Evolutionary conservation across 2,329 filamentous ascomycete species (phyloP).

Genomic region (Ophiostoma sp.): DNA sequence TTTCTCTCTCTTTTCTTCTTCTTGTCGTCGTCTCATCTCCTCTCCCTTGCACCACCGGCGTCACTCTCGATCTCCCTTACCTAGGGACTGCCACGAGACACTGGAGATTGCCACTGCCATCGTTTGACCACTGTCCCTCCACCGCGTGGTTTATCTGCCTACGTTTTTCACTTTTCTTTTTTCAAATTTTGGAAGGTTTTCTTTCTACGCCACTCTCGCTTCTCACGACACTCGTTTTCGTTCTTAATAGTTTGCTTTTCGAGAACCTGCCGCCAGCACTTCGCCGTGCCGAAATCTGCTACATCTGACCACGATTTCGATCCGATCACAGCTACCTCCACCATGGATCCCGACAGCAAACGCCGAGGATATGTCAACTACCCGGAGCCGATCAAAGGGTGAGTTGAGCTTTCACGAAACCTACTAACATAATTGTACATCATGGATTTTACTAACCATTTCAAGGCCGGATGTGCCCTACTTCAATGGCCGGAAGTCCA

Average conservation of each 20-base stretch:
- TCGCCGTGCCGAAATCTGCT: too few species aligned
- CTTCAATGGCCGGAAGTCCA: conserved; percentile 49
- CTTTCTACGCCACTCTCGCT: neutral
- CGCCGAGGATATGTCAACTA: conserved; percentile 40
- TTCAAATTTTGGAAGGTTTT: neutral
- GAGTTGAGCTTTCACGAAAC: conserved; percentile 25
- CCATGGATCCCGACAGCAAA: conserved; percentile 29
- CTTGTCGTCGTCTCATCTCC: neutral
- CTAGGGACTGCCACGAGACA: neutral
- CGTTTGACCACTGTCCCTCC: neutral
- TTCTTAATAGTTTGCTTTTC: neutral
- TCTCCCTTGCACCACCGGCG: neutral
- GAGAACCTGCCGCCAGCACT: neutral
- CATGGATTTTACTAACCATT: neutral
- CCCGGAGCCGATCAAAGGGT: conserved; percentile 41
- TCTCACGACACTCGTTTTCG: neutral
- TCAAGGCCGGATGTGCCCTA: conserved; percentile 45
- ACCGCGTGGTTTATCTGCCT: neutral
- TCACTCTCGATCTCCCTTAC: neutral
- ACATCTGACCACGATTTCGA: neutral
- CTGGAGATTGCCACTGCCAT: neutral
- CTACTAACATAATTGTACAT: too few species aligned
- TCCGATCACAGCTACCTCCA: neutral
- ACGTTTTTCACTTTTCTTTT: neutral
- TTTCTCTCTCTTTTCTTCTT: neutral